These are phyloP conservation scores for Pseudozyma hubeiensis DNA, from an alignment of 1,284 basidiomycete species.

Conservation along the genomic window DNA sequence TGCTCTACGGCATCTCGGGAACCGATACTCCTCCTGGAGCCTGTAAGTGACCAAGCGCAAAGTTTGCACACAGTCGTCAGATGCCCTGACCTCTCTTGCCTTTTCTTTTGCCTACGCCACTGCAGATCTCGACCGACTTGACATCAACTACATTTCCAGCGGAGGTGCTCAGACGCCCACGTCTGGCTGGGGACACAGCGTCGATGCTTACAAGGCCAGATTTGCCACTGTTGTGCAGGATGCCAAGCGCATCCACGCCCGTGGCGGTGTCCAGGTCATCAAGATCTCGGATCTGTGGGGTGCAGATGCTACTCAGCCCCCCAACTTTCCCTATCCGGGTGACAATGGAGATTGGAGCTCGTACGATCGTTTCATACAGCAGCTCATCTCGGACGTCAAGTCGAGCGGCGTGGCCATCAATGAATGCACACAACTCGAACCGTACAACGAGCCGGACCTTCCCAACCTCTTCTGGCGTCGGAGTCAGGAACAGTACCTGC, in stretches of 20 bases:
- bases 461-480: constrained; percentile 5
- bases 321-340: constrained; percentile 10
- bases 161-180: constrained; percentile 17
- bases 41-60: background rate
- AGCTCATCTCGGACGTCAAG: constrained; percentile 22
- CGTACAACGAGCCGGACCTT: constrained; percentile 16
- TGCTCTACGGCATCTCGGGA: constrained; percentile 18
- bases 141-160: constrained; percentile 9
- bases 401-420: constrained; percentile 2
- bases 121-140: background rate
- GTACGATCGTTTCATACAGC: constrained; percentile 18
- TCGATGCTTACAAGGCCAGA: constrained; percentile 1
- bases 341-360: constrained; percentile 22
- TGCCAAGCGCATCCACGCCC: constrained; percentile 4
- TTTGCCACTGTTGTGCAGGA: constrained; percentile 7
- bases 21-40: constrained; percentile 1
- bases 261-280: constrained; percentile 9
- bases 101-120: too few relatives aligned
- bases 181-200: constrained; percentile 1
- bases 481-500: constrained; percentile 7
- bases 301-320: constrained; percentile 7
- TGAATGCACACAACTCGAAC: constrained; percentile 6
- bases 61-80: background rate
- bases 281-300: constrained; percentile 22
- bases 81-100: too few relatives aligned